Conservation (phyloP, 257 asterid genomes). For the Coffea eugenioides region DNA sequence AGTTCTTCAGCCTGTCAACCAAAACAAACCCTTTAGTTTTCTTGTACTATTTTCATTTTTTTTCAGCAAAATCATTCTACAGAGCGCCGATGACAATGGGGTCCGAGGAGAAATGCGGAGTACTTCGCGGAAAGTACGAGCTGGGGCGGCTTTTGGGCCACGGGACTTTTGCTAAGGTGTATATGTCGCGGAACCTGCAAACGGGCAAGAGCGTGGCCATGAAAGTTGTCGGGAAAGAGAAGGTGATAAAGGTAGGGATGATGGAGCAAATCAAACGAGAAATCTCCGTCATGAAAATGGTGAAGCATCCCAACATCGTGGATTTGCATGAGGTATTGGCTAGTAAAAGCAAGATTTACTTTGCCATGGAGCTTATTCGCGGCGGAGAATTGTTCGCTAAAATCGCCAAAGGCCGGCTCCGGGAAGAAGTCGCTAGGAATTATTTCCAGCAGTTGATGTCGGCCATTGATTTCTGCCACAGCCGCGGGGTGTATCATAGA, state of each 20-base stretch:
- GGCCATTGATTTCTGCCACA: conserved; percentile 55
- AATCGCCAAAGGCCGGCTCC: conserved; percentile 41
- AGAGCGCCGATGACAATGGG: conserved; percentile 24
- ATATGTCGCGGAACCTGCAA: conserved; percentile 39
- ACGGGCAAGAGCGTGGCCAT: conserved; percentile 51
- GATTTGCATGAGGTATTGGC: conserved; percentile 62
- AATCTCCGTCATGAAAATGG: conserved; percentile 56
- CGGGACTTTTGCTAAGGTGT: conserved; percentile 61
- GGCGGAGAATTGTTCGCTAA: conserved; percentile 56
- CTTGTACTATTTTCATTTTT: not conserved
- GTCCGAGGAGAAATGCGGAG: conserved; percentile 59
- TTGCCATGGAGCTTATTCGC: conserved; percentile 49
- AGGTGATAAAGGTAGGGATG: conserved; percentile 54
- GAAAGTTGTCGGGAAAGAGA: conserved; percentile 56
- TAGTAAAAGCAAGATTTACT: conserved; percentile 50
- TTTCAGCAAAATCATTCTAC: not conserved
- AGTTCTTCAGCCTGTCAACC: not conserved
- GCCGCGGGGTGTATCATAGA: conserved; percentile 55
- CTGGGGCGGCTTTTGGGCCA: conserved; percentile 56
- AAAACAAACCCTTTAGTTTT: not conserved
- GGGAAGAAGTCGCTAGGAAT: conserved; percentile 49
- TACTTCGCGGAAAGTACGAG: conserved; percentile 52
- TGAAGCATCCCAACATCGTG: conserved; percentile 51
- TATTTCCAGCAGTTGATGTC: conserved; percentile 53
- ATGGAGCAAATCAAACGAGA: conserved; percentile 64